Conservation (phyloP, 139 green algal species). For the Limnomonas spitsbergensis region DNA sequence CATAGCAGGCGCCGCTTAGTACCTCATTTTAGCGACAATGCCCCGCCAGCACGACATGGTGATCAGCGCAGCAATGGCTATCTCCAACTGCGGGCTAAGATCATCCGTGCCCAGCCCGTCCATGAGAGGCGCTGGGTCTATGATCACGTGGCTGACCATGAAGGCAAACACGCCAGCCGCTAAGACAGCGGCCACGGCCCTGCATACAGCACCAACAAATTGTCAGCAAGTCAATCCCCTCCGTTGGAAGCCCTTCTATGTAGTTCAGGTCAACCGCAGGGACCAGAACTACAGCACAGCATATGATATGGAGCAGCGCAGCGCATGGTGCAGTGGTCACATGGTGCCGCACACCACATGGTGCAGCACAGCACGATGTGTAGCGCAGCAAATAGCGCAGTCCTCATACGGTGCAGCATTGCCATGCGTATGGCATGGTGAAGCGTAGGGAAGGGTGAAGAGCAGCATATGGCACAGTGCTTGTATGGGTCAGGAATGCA, state of each 20-base stretch:
- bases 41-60: conserved; percentile 46
- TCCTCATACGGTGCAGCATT: too few species aligned
- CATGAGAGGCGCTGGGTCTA: conserved; percentile 5
- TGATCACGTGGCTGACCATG: conserved; percentile 5
- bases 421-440: too few species aligned
- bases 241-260: too few species aligned
- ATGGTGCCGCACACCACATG: not conserved
- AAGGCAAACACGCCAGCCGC: not conserved
- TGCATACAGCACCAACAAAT: not conserved
- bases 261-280: too few species aligned
- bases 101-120: conserved; percentile 7
- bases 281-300: not conserved
- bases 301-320: not conserved
- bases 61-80: conserved; percentile 39
- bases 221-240: not conserved
- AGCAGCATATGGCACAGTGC: not conserved
- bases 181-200: conserved; percentile 3
- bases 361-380: not conserved
- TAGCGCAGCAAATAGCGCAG: too few species aligned
- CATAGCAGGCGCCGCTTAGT: too few species aligned
- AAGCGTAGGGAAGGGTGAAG: not conserved
- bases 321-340: not conserved
- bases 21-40: conserved; percentile 27
- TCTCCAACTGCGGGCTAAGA: conserved; percentile 40
- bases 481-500: not conserved